Percentiles rank a stretch among this genome's conserved stretches.
These are phyloP conservation scores for Penicilliopsis zonata DNA, from an alignment of 495 filamentous ascomycete species.

Conservation along the genomic window DNA sequence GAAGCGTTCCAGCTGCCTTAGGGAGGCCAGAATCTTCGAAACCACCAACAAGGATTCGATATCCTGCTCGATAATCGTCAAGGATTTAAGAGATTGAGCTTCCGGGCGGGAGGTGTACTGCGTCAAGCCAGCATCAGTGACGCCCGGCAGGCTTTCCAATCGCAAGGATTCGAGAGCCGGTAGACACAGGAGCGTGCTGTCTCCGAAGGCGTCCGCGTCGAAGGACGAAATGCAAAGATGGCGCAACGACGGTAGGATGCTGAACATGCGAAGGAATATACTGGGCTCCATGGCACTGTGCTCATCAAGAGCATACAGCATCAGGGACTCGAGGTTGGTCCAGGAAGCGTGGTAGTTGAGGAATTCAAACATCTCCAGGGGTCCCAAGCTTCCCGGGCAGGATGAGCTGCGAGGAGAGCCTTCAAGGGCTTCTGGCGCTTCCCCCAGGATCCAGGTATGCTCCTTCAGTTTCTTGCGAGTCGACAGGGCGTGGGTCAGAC, in stretches of 20 bases:
- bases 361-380: constrained; percentile 54
- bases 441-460: constrained; percentile 64
- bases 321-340: constrained; percentile 58
- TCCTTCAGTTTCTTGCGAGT: constrained; percentile 63
- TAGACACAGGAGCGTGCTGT: constrained; percentile 54
- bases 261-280: constrained; percentile 56
- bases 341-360: constrained; percentile 59
- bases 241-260: constrained; percentile 53
- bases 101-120: constrained; percentile 51
- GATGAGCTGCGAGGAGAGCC: constrained; percentile 30
- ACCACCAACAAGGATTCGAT: constrained; percentile 56
- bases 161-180: constrained; percentile 64
- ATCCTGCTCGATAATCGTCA: constrained; percentile 55
- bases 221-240: constrained; percentile 68
- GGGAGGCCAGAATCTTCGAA: constrained; percentile 61
- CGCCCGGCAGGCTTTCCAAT: constrained; percentile 61
- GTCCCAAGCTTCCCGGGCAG: constrained; percentile 43
- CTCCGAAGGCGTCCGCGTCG: constrained; percentile 58
- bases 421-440: constrained; percentile 33
- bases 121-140: constrained; percentile 67
- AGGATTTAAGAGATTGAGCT: constrained; percentile 41
- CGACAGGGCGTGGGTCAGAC: constrained; percentile 66
- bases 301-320: constrained; percentile 50
- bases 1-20: constrained; percentile 51
- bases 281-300: constrained; percentile 52